These are phyloP conservation scores for Spirogloea muscicola DNA, from an alignment of 139 green algal species.

Conservation along the genomic window DNA sequence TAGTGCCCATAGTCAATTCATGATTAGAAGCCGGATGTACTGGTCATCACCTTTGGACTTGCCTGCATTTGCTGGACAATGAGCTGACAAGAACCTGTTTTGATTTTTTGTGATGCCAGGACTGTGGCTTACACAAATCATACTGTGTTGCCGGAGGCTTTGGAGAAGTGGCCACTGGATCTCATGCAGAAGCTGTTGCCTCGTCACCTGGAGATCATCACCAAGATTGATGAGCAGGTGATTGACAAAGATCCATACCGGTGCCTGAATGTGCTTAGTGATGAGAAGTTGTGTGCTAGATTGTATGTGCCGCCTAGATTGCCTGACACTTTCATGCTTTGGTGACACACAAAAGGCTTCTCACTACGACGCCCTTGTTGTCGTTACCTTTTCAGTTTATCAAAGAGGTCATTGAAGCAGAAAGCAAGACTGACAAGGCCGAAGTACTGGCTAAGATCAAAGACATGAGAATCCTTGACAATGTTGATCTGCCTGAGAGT, in stretches of 20 bases:
- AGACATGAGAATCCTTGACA: constrained; percentile 44
- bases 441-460: constrained; percentile 87
- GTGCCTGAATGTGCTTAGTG: too few relatives aligned
- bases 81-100: too few relatives aligned
- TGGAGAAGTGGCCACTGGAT: constrained; percentile 96
- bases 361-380: too few relatives aligned
- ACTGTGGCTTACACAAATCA: constrained; percentile 94
- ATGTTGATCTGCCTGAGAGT: constrained; percentile 14
- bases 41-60: too few relatives aligned
- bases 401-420: constrained; percentile 4
- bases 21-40: too few relatives aligned
- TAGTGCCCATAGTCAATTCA: neutral
- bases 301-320: too few relatives aligned
- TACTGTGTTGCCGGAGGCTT: constrained; percentile 93
- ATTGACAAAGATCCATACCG: too few relatives aligned
- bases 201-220: constrained; percentile 95
- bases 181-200: constrained; percentile 93
- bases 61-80: too few relatives aligned
- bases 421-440: constrained; percentile 71
- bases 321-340: too few relatives aligned
- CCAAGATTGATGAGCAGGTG: constrained; percentile 39
- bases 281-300: too few relatives aligned
- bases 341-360: too few relatives aligned
- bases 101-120: neutral
- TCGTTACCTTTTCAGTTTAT: constrained; percentile 61